Evolutionary conservation across 805 yeast species (phyloP), one percentile per base, ranked within the genome.

Genomic region (Ogataea trehalophila): DNA sequence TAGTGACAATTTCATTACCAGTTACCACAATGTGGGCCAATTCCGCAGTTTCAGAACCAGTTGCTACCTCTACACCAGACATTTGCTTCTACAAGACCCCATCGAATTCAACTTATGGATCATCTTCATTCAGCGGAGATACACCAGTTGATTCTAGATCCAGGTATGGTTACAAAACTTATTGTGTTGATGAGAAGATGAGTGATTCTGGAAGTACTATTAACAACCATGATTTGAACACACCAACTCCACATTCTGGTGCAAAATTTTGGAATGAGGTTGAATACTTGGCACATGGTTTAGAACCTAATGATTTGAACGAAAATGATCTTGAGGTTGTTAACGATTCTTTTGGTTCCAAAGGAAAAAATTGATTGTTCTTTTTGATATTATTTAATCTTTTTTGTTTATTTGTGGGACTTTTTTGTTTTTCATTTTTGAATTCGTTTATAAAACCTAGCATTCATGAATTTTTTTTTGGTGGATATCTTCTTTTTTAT

Each of bases 11-110:
- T 26, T 85, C 91, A 4, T 70, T 90, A 45, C 97, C 97, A 1
- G 65, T 91, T 42, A 81, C 96, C 0, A 80, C 96, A 0, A 76
- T 90, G 77, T 90, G 97, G 97, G 95, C 97, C 0, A 71, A 83
- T 4, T 71, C 89, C 2, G 73, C 84, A 1, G 81, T 83, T 56
- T 78, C 77, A 47, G 59, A 73, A 2, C 47, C 74, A 4, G 55
- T 55, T 8, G 75, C 82, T 20, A 67, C 69, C 3, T 71, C 81
- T 1, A 54, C 63, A 6, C 55, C 59, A 14, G 58, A 59, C 42
- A 54, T 61, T 1, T 56, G 53, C 43, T 50, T 62, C 42, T 56
- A 59, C 20, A 53, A 56, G 31, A 39, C 47, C 37, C 29, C 26
- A 3, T 47, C 55, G 15, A 29, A 46, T 38, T 48, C 55, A 16